These are phyloP conservation scores for Prunus fruticosa DNA, from an alignment of 306 rosid species.

Conservation along the genomic window DNA sequence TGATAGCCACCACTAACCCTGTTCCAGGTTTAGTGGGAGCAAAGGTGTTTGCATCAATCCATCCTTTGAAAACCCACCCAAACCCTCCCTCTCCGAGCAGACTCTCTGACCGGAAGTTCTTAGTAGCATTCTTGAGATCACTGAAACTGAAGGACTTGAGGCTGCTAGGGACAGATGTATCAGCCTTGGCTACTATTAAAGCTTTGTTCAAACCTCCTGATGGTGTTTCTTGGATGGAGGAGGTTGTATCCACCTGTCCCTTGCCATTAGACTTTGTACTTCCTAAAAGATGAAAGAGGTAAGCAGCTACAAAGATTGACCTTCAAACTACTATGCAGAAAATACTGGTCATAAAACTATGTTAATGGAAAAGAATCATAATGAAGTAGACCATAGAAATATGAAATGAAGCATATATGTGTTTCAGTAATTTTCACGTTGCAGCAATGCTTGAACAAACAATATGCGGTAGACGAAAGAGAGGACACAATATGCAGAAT, in stretches of 20 bases:
- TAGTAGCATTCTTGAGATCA: conserved; percentile 79
- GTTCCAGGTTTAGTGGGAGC: conserved; percentile 85
- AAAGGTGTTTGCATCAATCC: conserved; percentile 68
- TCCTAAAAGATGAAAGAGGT: conserved; percentile 30
- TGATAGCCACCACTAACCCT: conserved; percentile 87
- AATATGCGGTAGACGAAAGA: not conserved
- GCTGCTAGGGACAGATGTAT: conserved; percentile 27
- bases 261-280: conserved; percentile 33
- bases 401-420: not conserved
- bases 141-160: conserved; percentile 66
- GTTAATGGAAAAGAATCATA: not conserved
- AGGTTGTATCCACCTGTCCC: conserved; percentile 28
- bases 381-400: not conserved
- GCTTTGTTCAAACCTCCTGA: conserved; percentile 15
- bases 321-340: not conserved
- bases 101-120: conserved; percentile 70
- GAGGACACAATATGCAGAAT: not conserved
- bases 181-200: conserved; percentile 23
- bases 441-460: not conserved
- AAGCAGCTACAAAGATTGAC: conserved; percentile 11
- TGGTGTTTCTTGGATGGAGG: conserved; percentile 15
- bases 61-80: conserved; percentile 85
- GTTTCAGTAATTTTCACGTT: not conserved
- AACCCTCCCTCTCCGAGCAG: conserved; percentile 91
- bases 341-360: not conserved